phyloP scores from a whole-genome alignment of 306 rosid genomes.

The Hylodesmum podocarpum region DNA sequence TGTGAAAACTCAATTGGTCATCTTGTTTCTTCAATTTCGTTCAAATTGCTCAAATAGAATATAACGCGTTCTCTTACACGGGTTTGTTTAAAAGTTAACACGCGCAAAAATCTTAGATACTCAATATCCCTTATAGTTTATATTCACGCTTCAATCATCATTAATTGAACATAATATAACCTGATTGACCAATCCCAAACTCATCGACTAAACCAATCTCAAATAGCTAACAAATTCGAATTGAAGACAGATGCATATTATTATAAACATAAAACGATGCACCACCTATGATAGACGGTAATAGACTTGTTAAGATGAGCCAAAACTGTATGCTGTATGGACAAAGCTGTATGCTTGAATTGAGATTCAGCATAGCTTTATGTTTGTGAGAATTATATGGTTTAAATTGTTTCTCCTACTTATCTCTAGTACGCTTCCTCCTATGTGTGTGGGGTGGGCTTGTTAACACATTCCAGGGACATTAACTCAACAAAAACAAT shows the following conservation, averaged over 20 bases:
- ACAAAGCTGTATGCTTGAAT: too few relatives aligned
- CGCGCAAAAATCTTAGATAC: background rate
- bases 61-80: too few relatives aligned
- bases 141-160: background rate
- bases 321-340: too few relatives aligned
- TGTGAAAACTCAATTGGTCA: too few relatives aligned
- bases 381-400: too few relatives aligned
- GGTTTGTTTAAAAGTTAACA: background rate
- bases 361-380: too few relatives aligned
- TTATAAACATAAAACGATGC: background rate
- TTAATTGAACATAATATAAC: background rate
- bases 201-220: background rate
- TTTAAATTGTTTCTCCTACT: background rate
- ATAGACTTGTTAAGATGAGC: too few relatives aligned
- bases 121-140: background rate
- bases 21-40: too few relatives aligned
- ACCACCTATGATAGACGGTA: background rate
- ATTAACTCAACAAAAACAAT: background rate
- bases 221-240: too few relatives aligned
- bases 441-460: too few relatives aligned
- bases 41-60: background rate
- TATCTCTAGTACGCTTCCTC: too few relatives aligned
- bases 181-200: background rate
- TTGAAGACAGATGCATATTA: background rate
- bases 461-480: too few relatives aligned